Conservation (phyloP, 768 basidiomycete species). For the Dentipellis sp. region DNA sequence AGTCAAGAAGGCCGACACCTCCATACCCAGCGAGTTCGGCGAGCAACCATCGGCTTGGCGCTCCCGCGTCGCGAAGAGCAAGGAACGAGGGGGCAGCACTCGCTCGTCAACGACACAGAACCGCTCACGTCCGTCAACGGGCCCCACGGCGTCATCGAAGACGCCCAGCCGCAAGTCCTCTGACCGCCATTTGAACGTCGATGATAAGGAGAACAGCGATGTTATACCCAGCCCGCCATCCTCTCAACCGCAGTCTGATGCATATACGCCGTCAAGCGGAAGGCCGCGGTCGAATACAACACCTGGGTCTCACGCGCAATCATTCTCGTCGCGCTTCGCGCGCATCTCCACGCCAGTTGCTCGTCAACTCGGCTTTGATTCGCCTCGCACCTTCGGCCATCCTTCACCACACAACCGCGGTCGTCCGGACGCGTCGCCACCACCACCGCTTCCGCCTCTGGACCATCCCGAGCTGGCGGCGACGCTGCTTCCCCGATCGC, state of each 20-base stretch:
- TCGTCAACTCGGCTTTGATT: constrained; percentile 20
- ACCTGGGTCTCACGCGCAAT: not conserved
- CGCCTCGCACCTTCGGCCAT: constrained; percentile 33
- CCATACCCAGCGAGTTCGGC: constrained; percentile 13
- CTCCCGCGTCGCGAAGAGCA: not conserved
- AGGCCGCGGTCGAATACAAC: constrained; percentile 6
- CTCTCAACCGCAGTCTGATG: not conserved
- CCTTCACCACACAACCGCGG: constrained; percentile 24
- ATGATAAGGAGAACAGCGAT: not conserved
- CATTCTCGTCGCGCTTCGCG: not conserved
- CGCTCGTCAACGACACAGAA: constrained; percentile 23
- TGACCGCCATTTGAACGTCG: not conserved
- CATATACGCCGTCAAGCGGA: constrained; percentile 5
- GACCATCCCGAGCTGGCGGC: constrained; percentile 28
- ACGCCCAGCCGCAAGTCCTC: not conserved
- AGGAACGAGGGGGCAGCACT: constrained; percentile 17
- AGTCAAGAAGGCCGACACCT: constrained; percentile 11
- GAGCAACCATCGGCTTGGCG: constrained; percentile 15
- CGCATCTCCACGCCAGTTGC: constrained; percentile 20
- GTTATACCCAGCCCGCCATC: not conserved
- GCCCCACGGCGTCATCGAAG: constrained; percentile 3
- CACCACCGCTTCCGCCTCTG: constrained; percentile 51
- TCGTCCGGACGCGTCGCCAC: constrained; percentile 26
- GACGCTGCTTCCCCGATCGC: constrained; percentile 15
- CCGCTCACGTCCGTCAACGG: constrained; percentile 16